A percentile compares a stretch with the other conserved stretches of the same genome.
Conservation (phyloP, 1,139 yeast genomes). For the Candida sanyaensis region DNA sequence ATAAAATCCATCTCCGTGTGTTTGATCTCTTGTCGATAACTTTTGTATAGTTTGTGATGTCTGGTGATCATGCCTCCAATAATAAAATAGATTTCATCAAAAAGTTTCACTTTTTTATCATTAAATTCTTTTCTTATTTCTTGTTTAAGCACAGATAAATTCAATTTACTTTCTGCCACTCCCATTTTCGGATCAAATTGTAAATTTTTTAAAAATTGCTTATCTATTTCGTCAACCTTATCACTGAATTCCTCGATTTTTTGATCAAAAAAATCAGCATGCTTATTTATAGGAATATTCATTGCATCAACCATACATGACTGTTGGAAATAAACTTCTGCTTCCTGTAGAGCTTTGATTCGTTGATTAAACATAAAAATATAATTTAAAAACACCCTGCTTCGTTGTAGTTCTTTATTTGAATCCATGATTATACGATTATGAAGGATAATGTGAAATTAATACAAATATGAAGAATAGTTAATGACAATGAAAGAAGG, state of each 20-base stretch:
- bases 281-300: background rate
- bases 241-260: constrained; percentile 3
- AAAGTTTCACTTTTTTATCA: background rate
- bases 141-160: background rate
- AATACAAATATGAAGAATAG: background rate
- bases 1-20: background rate
- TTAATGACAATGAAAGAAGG: too few relatives aligned
- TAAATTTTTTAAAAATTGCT: background rate
- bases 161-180: background rate
- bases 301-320: constrained; percentile 2
- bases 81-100: background rate
- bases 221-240: background rate
- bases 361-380: background rate
- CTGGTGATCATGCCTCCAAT: background rate
- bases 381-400: background rate
- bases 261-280: background rate
- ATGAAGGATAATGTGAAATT: background rate
- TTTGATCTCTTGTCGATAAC: background rate
- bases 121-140: constrained; percentile 1
- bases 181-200: background rate
- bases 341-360: background rate
- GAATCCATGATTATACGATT: background rate
- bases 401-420: background rate
- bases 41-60: background rate
- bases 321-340: constrained; percentile 1